Evolutionary conservation across 257 asterid genomes (phyloP), one percentile per base, ranked within the genome.

Genomic region (Eustoma russellianum): DNA sequence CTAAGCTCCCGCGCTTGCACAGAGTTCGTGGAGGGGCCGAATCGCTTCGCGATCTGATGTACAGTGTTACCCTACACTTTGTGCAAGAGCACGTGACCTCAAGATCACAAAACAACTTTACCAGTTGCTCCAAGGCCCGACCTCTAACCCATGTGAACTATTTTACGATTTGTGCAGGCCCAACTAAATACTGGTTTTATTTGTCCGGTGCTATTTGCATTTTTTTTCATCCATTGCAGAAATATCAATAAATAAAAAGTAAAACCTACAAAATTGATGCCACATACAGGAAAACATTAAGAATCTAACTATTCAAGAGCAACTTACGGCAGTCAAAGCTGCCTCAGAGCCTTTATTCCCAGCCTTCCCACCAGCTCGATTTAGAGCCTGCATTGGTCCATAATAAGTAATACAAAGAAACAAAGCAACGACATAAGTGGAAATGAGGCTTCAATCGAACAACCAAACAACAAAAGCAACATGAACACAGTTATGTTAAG

Each of bases 261-360:
- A 9, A 17, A 40, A 52, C 52, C 28, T 28, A 19, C 56, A 19
- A 57, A 43, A 33, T 12, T 34, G 40, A 46, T 30, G 43, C 8
- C 38, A 60, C 17, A 2, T 7, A 18, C 6, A 34, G 44, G 44
- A 19, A 62, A 46, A 46, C 44, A 1, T 18, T 41, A 13, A 43
- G 24, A 38, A 43, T 9, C 5, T 9, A 40, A 24, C 18, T 19
- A 15, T 33, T 14, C 12, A 41, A 11, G 53, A 48, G 49, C 41
- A 58, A 81, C 97, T 89, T 83, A 85, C 97, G 30, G 95, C 94
- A 24, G 88, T 83, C 62, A 89, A 60, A 52, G 97, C 97, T 47
- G 95, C 83, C 81, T 89, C 97, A 53, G 95, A 68, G 45, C 95
- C 95, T 74, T 89, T 89, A 63, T 89, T 89, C 69, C 97, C 95